Percentiles rank a stretch among this genome's conserved stretches.
phyloP scores from a whole-genome alignment of 345 rosid species.

The Clausena lansium region DNA sequence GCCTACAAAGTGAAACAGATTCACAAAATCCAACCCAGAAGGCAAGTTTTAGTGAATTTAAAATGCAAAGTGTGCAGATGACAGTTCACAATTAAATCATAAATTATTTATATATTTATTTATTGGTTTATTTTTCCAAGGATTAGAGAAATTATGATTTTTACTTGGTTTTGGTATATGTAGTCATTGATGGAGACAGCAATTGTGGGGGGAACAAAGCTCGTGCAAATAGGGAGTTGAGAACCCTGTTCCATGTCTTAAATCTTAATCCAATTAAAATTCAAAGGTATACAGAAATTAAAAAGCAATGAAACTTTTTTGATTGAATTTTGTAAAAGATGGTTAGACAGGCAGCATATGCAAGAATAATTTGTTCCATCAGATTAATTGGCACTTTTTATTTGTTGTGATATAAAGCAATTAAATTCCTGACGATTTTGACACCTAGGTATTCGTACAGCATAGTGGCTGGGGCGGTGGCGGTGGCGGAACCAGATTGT shows the following conservation, averaged over 20 bases:
- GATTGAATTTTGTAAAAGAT: neutral
- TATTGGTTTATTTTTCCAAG: neutral
- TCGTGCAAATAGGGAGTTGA: conserved; percentile 19
- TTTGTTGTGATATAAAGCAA: neutral
- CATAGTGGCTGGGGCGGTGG: too few species aligned
- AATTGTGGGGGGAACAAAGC: neutral
- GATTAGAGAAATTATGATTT: neutral
- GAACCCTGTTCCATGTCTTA: conserved; percentile 32
- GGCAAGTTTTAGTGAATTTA: neutral
- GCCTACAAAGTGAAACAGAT: too few species aligned
- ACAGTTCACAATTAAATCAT: neutral
- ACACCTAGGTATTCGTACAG: neutral
- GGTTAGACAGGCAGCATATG: too few species aligned
- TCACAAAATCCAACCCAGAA: neutral
- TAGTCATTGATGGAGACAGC: conserved; percentile 4
- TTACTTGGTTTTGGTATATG: neutral
- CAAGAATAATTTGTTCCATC: neutral
- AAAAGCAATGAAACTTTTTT: neutral
- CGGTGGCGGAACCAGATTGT: neutral
- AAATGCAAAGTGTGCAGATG: neutral
- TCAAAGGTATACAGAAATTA: neutral
- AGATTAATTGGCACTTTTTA: neutral
- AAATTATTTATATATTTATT: neutral
- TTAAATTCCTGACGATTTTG: neutral
- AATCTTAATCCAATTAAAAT: conserved; percentile 17